Evolutionary conservation across 371 early-diverging fungal genomes (phyloP).

Genomic region (Zancudomyces culisetae): DNA sequence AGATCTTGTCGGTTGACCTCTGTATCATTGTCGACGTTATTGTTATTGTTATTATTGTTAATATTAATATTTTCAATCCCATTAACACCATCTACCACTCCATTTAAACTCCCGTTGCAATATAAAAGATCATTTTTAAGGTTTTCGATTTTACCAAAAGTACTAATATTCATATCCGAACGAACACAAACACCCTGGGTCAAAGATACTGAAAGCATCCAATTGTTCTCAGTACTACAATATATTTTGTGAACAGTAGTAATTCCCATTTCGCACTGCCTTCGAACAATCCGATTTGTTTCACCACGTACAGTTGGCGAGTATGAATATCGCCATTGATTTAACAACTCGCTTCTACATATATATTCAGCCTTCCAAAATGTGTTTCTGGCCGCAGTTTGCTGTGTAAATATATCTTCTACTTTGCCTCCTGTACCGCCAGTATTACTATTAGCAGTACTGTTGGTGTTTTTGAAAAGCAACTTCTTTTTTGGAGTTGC

Average conservation of each 20-base stretch:
- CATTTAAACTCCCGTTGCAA: not conserved
- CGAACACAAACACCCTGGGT: constrained; percentile 3
- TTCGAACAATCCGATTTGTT: not conserved
- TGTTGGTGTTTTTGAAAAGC: not conserved
- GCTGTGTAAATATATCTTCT: too few relatives aligned
- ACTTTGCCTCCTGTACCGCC: too few relatives aligned
- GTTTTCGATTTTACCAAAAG: not conserved
- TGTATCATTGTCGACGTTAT: too few relatives aligned
- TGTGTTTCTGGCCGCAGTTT: too few relatives aligned
- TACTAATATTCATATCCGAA: not conserved
- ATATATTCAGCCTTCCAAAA: constrained; percentile 2
- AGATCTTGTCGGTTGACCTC: too few relatives aligned
- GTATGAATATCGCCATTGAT: not conserved
- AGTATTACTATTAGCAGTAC: too few relatives aligned
- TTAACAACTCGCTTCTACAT: constrained; percentile 3
- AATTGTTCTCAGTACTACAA: not conserved
- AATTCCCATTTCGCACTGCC: constrained; percentile 1
- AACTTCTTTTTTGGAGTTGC: not conserved
- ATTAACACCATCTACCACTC: not conserved
- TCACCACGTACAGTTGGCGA: too few relatives aligned
- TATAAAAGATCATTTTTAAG: not conserved
- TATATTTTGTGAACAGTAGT: constrained; percentile 2
- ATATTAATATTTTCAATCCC: too few relatives aligned
- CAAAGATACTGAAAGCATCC: constrained; percentile 2
- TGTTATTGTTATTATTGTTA: too few relatives aligned